Conservation (phyloP, 495 filamentous ascomycete species). For the Aeminium ludgeri region DNA sequence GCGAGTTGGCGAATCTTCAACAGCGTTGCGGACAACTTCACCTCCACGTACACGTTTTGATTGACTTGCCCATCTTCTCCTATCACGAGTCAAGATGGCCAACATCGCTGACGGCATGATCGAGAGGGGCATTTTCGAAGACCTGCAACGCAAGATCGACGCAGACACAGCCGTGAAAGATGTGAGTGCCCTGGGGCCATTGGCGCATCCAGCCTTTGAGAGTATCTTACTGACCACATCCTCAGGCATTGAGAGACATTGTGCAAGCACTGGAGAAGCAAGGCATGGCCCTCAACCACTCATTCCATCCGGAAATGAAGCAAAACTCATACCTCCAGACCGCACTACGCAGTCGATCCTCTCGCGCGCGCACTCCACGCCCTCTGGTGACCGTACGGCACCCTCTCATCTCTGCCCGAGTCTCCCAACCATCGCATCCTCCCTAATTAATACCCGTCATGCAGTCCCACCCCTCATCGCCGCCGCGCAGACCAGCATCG, state of each 20-base stretch:
- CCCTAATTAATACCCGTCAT: constrained; percentile 4
- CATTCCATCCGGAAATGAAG: neutral
- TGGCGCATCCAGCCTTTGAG: neutral
- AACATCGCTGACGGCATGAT: constrained; percentile 12
- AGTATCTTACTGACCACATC: neutral
- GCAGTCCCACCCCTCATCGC: constrained; percentile 31
- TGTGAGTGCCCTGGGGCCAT: constrained; percentile 30
- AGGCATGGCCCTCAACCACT: constrained; percentile 26
- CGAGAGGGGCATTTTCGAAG: constrained; percentile 49
- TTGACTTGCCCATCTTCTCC: no score
- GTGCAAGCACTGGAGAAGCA: constrained; percentile 60
- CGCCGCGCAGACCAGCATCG: constrained; percentile 39
- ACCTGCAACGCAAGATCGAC: constrained; percentile 78
- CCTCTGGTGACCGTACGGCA: constrained; percentile 52
- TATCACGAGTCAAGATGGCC: no score
- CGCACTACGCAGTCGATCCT: constrained; percentile 62
- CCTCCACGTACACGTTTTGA: no score
- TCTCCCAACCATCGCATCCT: no score
- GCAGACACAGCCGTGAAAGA: constrained; percentile 68
- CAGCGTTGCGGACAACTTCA: no score
- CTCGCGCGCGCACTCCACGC: constrained; percentile 78
- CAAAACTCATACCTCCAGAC: constrained; percentile 23
- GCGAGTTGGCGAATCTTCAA: no score
- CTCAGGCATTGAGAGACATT: constrained; percentile 58
- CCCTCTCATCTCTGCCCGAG: neutral